Evolutionary conservation across 192 early-diverging fungal genomes (phyloP).

Genomic region (Geranomyces michiganensis): DNA sequence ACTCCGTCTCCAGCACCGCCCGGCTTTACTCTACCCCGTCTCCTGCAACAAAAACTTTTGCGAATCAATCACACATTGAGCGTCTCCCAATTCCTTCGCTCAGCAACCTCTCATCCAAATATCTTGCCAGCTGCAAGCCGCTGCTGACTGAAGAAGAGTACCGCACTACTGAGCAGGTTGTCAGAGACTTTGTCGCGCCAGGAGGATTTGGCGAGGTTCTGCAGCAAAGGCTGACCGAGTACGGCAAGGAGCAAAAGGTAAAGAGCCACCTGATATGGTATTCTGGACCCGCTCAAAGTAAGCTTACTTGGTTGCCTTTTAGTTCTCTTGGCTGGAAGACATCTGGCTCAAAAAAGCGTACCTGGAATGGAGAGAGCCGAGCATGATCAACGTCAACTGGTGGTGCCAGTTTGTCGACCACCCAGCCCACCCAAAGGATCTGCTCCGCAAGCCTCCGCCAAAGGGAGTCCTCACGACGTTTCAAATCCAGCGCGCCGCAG

Average conservation of each 20-base stretch:
- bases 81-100: conserved; percentile 86
- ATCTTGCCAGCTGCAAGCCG: conserved; percentile 76
- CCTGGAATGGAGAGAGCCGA: conserved; percentile 57
- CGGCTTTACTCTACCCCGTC: conserved; percentile 7
- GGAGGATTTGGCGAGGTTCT: conserved; percentile 74
- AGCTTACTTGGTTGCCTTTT: neutral
- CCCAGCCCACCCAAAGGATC: conserved; percentile 45
- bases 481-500: conserved; percentile 58
- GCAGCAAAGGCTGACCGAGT: conserved; percentile 70
- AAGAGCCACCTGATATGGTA: neutral
- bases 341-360: conserved; percentile 63
- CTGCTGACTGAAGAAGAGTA: conserved; percentile 66
- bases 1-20: neutral
- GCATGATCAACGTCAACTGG: conserved; percentile 61
- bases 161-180: conserved; percentile 61
- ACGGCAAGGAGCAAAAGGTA: conserved; percentile 68
- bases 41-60: conserved; percentile 25
- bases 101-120: conserved; percentile 73
- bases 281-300: neutral
- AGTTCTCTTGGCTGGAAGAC: conserved; percentile 87
- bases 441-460: conserved; percentile 51
- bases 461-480: conserved; percentile 50
- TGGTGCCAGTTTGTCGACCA: conserved; percentile 56
- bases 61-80: conserved; percentile 55
- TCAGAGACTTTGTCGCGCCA: conserved; percentile 66